Percentiles rank a stretch among this genome's conserved stretches.
Evolutionary conservation across 805 yeast genomes (phyloP).

Genomic region (Yamadazyma insecticola): DNA sequence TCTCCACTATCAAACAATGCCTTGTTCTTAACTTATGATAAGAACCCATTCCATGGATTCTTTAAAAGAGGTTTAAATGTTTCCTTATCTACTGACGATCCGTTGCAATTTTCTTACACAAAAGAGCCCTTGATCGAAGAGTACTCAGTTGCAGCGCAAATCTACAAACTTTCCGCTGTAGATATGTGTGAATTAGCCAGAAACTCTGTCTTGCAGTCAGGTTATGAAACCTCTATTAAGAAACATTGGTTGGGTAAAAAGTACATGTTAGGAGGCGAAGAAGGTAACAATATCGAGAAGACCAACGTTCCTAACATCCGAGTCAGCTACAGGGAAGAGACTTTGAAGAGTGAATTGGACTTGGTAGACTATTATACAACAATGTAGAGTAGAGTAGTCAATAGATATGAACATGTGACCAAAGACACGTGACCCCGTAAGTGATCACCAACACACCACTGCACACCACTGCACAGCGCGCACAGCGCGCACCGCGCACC

Average conservation of each 20-base stretch:
- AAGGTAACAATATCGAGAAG: constrained; percentile 86
- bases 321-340: constrained; percentile 77
- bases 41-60: constrained; percentile 89
- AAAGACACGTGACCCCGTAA: too few species aligned
- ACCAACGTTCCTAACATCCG: constrained; percentile 93
- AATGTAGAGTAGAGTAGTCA: constrained; percentile 6
- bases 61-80: constrained; percentile 93
- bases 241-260: constrained; percentile 87
- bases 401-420: too few species aligned
- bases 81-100: constrained; percentile 94
- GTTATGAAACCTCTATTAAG: constrained; percentile 84
- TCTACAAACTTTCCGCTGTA: constrained; percentile 87
- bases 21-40: constrained; percentile 89
- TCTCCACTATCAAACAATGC: constrained; percentile 97
- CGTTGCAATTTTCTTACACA: constrained; percentile 93
- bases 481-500: too few species aligned
- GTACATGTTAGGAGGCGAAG: constrained; percentile 54
- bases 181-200: constrained; percentile 97
- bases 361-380: constrained; percentile 56
- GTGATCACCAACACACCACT: too few species aligned
- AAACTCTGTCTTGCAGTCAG: constrained; percentile 90
- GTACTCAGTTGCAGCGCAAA: constrained; percentile 97
- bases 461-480: too few species aligned
- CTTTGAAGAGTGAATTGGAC: constrained; percentile 66
- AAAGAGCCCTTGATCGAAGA: constrained; percentile 97